phyloP scores from a whole-genome alignment of 345 rosid genomes.

The Excoecaria agallocha region DNA sequence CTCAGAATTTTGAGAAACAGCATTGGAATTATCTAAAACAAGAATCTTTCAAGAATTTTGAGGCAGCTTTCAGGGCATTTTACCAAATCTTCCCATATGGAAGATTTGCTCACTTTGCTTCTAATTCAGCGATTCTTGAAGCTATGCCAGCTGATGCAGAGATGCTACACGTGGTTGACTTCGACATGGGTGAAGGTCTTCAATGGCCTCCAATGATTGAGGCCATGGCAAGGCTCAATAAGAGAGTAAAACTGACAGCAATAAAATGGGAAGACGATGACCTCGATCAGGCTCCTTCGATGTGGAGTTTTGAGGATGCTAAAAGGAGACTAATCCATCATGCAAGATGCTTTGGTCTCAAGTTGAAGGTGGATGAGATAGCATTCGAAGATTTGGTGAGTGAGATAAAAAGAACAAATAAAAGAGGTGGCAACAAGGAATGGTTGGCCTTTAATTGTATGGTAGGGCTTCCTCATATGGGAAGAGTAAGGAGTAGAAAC shows the following conservation, averaged over 20 bases:
- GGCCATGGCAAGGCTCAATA: constrained; percentile 25
- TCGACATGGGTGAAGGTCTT: constrained; percentile 44
- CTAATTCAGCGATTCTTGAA: constrained; percentile 45
- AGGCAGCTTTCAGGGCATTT: constrained; percentile 39
- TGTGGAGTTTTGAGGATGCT: constrained; percentile 30
- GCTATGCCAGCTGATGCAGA: constrained; percentile 34
- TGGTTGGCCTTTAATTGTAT: constrained; percentile 48
- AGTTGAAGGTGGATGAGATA: constrained; percentile 36
- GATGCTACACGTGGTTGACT: constrained; percentile 46
- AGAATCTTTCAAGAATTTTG: constrained; percentile 40
- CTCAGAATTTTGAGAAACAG: constrained; percentile 15
- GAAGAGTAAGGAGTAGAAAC: constrained; percentile 32
- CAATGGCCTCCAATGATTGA: constrained; percentile 55
- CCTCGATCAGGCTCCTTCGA: background rate
- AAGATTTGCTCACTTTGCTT: constrained; percentile 51
- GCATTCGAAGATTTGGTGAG: constrained; percentile 28
- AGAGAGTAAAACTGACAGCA: constrained; percentile 34
- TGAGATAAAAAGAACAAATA: constrained; percentile 29
- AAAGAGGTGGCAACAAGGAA: constrained; percentile 25
- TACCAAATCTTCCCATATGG: constrained; percentile 49
- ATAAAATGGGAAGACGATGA: constrained; percentile 31
- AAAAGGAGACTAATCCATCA: constrained; percentile 29
- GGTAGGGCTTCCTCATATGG: constrained; percentile 52
- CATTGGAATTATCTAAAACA: constrained; percentile 31
- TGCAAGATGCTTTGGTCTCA: constrained; percentile 28